A percentile compares a stretch with the other conserved stretches of the same genome.
phyloP scores from a whole-genome alignment of 495 filamentous ascomycete species.

The Xylaria sp. region DNA sequence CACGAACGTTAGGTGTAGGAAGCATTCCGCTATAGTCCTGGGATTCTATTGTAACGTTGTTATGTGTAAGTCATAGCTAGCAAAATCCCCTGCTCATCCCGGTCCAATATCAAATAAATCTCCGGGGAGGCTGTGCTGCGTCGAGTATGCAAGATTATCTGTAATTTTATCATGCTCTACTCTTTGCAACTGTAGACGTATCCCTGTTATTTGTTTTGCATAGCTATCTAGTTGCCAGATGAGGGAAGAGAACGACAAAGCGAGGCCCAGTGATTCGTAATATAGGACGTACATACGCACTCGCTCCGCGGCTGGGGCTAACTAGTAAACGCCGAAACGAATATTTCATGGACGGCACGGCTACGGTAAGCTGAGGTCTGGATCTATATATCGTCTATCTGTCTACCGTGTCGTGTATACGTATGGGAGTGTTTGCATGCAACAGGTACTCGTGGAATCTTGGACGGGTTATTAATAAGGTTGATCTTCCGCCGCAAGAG shows the following conservation, averaged over 20 bases:
- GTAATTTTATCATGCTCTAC: not conserved
- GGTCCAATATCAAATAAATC: constrained; percentile 16
- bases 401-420: not conserved
- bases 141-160: not conserved
- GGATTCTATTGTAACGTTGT: not conserved
- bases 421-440: not conserved
- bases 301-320: not conserved
- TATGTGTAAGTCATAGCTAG: not conserved
- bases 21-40: not conserved
- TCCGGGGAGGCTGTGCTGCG: constrained; percentile 18
- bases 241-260: not conserved
- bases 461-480: not conserved
- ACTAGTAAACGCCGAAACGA: not conserved
- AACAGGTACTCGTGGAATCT: not conserved
- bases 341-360: not conserved
- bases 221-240: not conserved
- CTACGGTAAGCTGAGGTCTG: not conserved
- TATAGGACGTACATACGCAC: not conserved
- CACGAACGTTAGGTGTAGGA: not conserved
- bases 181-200: not conserved
- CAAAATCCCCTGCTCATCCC: not conserved
- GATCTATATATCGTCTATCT: not conserved
- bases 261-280: not conserved
- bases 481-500: not conserved
- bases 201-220: not conserved